Percentiles rank a stretch among this genome's conserved stretches.
These are phyloP conservation scores for Penicillium verrucosum DNA, from an alignment of 2,329 filamentous ascomycete species.

Conservation along the genomic window DNA sequence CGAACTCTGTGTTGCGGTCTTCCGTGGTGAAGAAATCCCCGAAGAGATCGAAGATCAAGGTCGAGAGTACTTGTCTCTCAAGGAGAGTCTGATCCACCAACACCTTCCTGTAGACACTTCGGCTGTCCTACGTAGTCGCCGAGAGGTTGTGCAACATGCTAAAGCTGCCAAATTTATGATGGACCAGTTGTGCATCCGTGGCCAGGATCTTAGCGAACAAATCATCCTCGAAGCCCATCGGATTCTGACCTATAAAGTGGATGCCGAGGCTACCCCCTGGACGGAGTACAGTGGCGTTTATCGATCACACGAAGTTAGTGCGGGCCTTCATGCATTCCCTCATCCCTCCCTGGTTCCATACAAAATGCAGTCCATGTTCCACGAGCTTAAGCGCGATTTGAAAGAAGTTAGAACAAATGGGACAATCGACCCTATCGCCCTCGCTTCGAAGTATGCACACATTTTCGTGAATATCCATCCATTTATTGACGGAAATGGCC, in stretches of 20 bases:
- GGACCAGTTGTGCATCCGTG: neutral
- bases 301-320: neutral
- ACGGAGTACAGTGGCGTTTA: slow-evolving; percentile 4
- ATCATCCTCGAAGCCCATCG: slow-evolving; percentile 2
- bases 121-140: neutral
- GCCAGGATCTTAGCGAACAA: neutral
- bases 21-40: neutral
- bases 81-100: neutral
- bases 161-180: slow-evolving; percentile 1
- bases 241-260: slow-evolving; percentile 1
- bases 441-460: slow-evolving; percentile 6
- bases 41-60: slow-evolving; percentile 1
- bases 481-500: neutral
- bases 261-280: neutral
- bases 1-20: neutral
- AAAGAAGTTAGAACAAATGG: neutral
- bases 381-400: slow-evolving; percentile 5
- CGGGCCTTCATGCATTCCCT: slow-evolving; percentile 1
- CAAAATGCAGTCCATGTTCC: slow-evolving; percentile 6
- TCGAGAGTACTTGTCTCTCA: neutral
- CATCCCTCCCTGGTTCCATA: neutral
- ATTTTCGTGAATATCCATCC: slow-evolving; percentile 8
- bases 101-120: neutral
- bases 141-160: slow-evolving; percentile 3
- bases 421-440: slow-evolving; percentile 1